Evolutionary conservation across 176 grass and related monocot genomes (phyloP), one percentile per base, ranked within the genome.

Genomic region (Aechmea fasciata): DNA sequence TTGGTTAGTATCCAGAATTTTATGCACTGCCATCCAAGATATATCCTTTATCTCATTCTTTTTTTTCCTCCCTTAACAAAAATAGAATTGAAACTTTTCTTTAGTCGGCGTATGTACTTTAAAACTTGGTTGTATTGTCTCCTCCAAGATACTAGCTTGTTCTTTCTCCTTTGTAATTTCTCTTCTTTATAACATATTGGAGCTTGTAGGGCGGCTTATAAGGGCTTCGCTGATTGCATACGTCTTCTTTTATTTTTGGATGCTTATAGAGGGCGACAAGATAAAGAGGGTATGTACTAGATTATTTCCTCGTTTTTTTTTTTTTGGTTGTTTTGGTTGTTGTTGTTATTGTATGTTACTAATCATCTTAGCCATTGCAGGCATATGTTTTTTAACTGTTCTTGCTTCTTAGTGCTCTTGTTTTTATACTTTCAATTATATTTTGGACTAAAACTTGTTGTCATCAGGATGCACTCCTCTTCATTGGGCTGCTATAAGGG

Each of bases 401-500:
- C 33, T 41, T 41, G 33, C 33, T 41, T 41, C 33, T 41, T 41
- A 7, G 33, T 41, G 5, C 33, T 41, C 33, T 41, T 41, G 33
- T 41, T 41, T 41, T 41, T 41, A 41, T 41, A 65, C 49, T 20
- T 75, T 82, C 22, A 69, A 2, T 49, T 67, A 68, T 83, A 51
- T 75, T 81, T 73, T 18, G 61, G 55, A 41, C 76, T 66, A 57
- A 70, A 33, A 67, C 69, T 77, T 81, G 2, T 23, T 83, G 15
- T 77, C n/a, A 51, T 17, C 84, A 99, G 95, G 95, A 70, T 99
- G 95, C 77, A 99, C 95, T 67, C 95, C 90, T 75, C 86, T 99
- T 83, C 90, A 99, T 82, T 99, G 95, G 95, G 84, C 95, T 86
- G 90, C 95, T 84, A 99, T 99, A 66, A 79, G 90, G 59, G 95